Percentiles rank a stretch among this genome's conserved stretches.
phyloP scores from a whole-genome alignment of 441 rosid species.

The Aleurites moluccanus region DNA sequence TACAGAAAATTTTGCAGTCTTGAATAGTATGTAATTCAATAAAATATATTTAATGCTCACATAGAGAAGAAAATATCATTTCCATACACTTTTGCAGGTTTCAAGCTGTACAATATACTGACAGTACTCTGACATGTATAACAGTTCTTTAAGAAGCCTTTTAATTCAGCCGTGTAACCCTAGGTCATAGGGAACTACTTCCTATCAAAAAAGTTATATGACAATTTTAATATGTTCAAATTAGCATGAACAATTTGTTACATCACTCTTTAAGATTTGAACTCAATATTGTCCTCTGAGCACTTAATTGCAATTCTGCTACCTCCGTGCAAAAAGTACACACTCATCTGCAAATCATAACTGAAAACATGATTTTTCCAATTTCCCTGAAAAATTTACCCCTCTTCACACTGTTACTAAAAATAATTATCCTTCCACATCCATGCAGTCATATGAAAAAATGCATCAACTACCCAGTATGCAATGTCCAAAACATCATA shows the following conservation, averaged over 20 bases:
- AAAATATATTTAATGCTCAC: background rate
- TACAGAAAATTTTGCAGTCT: background rate
- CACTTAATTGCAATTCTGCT: background rate
- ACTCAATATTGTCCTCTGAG: background rate
- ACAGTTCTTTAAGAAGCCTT: background rate
- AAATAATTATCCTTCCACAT: conserved; percentile 3
- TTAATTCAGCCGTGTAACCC: background rate
- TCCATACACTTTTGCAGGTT: conserved; percentile 8
- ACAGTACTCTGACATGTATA: conserved; percentile 5
- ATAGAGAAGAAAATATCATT: conserved; percentile 8
- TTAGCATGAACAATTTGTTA: background rate
- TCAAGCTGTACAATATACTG: background rate
- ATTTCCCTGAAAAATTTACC: background rate
- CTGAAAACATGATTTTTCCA: conserved; percentile 2
- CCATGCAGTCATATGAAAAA: background rate
- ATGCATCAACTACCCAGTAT: background rate
- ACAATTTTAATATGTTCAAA: background rate
- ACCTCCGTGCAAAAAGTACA: background rate
- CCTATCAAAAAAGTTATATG: conserved; percentile 4
- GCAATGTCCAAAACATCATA: background rate
- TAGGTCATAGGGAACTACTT: background rate
- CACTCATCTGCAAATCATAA: background rate
- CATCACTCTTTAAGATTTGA: background rate
- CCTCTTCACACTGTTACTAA: background rate
- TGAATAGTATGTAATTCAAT: background rate